These are phyloP conservation scores for Parathielavia appendiculata DNA, from an alignment of 495 filamentous ascomycete species.

Conservation along the genomic window DNA sequence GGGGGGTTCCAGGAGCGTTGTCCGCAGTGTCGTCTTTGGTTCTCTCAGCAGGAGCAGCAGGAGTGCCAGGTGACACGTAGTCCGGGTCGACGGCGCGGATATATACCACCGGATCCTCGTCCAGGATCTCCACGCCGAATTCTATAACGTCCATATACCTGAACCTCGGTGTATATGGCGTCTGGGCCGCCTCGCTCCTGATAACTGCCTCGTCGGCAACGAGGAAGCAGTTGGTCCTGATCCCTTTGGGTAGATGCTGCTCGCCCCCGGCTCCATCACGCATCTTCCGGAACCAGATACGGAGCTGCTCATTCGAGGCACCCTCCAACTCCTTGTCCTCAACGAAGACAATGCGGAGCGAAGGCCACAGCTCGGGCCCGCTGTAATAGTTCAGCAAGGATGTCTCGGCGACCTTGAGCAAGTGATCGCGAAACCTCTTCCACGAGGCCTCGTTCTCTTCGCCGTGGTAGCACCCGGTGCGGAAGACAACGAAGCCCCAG, in stretches of 20 bases:
- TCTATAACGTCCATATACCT: no score
- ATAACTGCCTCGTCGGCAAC: not conserved
- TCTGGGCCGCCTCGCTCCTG: not conserved
- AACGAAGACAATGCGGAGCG: not conserved
- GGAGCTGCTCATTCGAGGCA: slow-evolving; percentile 1
- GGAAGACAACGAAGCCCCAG: slow-evolving; percentile 1
- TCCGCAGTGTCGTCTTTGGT: no score
- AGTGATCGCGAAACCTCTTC: not conserved
- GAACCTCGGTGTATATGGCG: no score
- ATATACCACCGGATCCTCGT: no score
- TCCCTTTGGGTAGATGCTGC: not conserved
- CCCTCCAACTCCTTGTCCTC: slow-evolving; percentile 1
- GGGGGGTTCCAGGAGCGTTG: no score
- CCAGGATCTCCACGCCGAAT: no score
- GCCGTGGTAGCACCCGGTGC: not conserved
- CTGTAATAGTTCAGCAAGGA: not conserved
- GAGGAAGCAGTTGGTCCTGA: not conserved
- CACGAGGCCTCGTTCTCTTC: not conserved
- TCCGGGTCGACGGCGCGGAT: no score
- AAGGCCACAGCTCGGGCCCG: not conserved
- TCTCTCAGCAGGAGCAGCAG: not conserved
- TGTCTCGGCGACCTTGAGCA: not conserved
- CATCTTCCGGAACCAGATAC: no score
- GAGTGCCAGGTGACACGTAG: no score
- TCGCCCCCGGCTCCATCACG: not conserved